Base-by-base conservation (phyloP, 225 moss, liverwort and hornwort genomes). In the Marchantia paleacea region DNA sequence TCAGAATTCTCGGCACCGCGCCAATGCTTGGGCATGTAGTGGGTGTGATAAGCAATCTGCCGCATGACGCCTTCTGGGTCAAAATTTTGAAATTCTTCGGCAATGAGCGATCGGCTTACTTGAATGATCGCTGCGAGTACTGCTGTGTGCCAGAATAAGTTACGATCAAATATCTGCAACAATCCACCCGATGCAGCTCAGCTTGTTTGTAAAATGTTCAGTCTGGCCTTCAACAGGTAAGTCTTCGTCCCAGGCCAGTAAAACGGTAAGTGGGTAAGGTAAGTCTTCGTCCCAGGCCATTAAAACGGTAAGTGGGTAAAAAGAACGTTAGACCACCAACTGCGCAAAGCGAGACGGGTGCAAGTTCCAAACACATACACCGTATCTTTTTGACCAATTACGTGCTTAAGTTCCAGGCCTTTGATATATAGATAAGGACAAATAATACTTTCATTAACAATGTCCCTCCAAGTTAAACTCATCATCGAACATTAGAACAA, bases 21-120 rank as follows among this genome's bases (percentile, higher is more conserved):
- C 95, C 99, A 95, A 69, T 95, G 99, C 84, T 94, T 99, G 57
- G 99, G 99, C 94, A 94, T 99, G 78, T 92, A 95, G 82, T 99
- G 99, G 10, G 94, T 99, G 57, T 94, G 89, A 78, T 87, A 89
- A 12, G 91, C 84, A 80, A 99, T 89, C 51, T 88, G 90, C 78
- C 88, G 92, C 93, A 99, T 94, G 49, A 91, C 90, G 63, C 91
- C 91, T 55, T 88, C 84, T 58, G 93, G 95, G 82, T 95, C 94
- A 84, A 99, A 92, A 58, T 91, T 83, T 84, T 93, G 93, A 77
- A 91, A 91, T 70, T 97, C 97, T 76, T 94, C 94, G 70, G 86
- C 83, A 81, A 94, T 89, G 53, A 97, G 81, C 61, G 94, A 91
- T 76, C 97, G 92, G 79, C 92, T 94, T 50, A 95, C 85, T 75